Evolutionary conservation across 2,329 filamentous ascomycete genomes (phyloP).

Genomic region (Alternaria postmessia): DNA sequence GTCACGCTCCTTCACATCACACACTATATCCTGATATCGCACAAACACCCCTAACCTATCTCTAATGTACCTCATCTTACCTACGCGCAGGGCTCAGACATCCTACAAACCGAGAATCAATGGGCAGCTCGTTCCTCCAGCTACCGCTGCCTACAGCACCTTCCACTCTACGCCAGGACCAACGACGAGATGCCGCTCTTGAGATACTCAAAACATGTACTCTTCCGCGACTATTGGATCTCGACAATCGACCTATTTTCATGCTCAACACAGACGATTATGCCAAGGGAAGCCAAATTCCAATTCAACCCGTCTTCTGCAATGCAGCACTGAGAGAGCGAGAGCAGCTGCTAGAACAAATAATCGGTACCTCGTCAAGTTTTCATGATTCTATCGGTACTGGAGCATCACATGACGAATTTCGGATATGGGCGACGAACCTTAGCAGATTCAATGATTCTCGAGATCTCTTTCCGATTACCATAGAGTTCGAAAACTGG

Average conservation of each 20-base stretch:
- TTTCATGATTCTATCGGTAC: background rate
- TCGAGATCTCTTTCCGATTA: constrained; percentile 56
- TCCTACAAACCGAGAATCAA: constrained; percentile 2
- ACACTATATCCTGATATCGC: background rate
- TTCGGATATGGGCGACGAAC: constrained; percentile 54
- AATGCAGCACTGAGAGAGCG: constrained; percentile 43
- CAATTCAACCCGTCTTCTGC: constrained; percentile 40
- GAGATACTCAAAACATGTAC: constrained; percentile 34
- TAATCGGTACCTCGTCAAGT: constrained; percentile 24
- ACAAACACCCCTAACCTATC: background rate
- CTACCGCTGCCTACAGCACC: constrained; percentile 5
- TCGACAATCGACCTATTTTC: constrained; percentile 45
- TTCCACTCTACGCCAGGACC: background rate
- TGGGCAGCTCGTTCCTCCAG: constrained; percentile 12
- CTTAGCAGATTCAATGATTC: constrained; percentile 56
- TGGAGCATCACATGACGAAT: constrained; percentile 45
- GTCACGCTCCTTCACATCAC: background rate
- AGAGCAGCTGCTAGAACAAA: constrained; percentile 37
- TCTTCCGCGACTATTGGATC: constrained; percentile 41
- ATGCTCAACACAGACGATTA: constrained; percentile 43
- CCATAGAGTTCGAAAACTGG: constrained; percentile 44
- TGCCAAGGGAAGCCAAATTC: constrained; percentile 16
- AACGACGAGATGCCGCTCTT: constrained; percentile 24
- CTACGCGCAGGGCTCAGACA: background rate
- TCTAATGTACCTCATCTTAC: constrained; percentile 6